Percentiles rank a stretch among this genome's conserved stretches.
phyloP scores from a whole-genome alignment of 2,329 filamentous ascomycete genomes.

The Verticillium klebahnii region DNA sequence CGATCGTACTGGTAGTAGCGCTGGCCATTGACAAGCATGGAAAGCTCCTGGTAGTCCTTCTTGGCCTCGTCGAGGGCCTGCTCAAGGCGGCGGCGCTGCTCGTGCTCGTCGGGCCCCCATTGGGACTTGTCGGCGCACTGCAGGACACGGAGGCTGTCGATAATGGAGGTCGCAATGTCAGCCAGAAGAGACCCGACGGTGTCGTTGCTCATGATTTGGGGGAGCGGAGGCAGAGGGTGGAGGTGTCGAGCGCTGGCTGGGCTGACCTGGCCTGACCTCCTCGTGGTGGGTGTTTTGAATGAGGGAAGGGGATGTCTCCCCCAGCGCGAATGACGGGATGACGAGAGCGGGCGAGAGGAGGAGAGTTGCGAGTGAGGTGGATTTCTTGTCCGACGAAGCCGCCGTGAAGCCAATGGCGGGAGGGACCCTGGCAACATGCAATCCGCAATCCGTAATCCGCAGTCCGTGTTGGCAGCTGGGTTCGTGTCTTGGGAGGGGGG shows the following conservation, averaged over 20 bases:
- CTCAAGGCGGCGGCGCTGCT: constrained; percentile 52
- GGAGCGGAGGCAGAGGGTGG: neutral
- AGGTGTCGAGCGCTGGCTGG: neutral
- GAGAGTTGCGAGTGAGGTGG: neutral
- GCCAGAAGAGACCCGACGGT: constrained; percentile 56
- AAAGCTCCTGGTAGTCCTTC: constrained; percentile 56
- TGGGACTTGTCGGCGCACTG: constrained; percentile 53
- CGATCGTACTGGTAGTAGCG: constrained; percentile 55
- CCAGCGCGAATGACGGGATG: neutral
- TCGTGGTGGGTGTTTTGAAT: neutral
- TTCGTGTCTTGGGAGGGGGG: neutral
- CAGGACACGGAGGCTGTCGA: constrained; percentile 49
- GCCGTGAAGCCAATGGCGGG: neutral
- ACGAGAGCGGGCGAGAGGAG: neutral
- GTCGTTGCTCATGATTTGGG: constrained; percentile 34
- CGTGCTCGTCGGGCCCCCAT: constrained; percentile 56
- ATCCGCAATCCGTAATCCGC: neutral
- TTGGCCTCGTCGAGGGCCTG: constrained; percentile 54
- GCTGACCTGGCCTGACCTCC: neutral
- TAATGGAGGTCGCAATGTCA: constrained; percentile 49
- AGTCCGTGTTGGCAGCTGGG: neutral
- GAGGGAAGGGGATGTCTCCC: neutral
- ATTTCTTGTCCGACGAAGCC: neutral
- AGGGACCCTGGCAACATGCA: neutral
- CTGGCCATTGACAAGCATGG: constrained; percentile 49